Evolutionary conservation across 345 rosid species (phyloP).

Genomic region (Turnera subulata): DNA sequence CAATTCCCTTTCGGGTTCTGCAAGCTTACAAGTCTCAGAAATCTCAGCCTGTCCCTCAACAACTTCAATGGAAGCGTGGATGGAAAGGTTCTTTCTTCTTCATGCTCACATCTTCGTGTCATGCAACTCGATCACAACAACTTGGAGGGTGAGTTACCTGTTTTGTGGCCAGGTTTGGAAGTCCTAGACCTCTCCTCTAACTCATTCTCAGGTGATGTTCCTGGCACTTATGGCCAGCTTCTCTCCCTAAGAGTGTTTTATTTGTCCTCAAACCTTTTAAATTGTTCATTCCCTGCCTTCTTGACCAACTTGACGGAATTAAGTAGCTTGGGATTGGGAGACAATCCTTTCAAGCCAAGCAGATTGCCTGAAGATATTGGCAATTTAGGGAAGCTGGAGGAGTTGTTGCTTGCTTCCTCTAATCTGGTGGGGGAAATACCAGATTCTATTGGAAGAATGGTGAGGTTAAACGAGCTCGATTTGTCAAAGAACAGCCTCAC

Average conservation of each 20-base stretch:
- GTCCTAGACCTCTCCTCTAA: constrained; percentile 28
- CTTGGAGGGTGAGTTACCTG: constrained; percentile 57
- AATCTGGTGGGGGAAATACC: no score
- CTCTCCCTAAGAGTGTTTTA: no score
- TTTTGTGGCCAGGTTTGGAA: constrained; percentile 37
- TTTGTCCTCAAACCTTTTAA: background rate
- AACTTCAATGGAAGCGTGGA: constrained; percentile 39
- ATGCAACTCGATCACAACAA: constrained; percentile 32
- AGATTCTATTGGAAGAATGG: no score
- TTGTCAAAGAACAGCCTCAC: constrained; percentile 50
- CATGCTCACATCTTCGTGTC: constrained; percentile 42
- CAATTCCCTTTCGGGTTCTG: constrained; percentile 58
- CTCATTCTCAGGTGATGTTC: constrained; percentile 37
- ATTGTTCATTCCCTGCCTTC: background rate
- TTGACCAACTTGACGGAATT: background rate
- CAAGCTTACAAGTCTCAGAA: constrained; percentile 48
- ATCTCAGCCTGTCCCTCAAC: constrained; percentile 40
- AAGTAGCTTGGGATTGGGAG: no score
- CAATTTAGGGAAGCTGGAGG: no score
- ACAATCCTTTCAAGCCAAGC: no score
- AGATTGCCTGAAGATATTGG: no score
- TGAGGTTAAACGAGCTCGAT: constrained; percentile 26
- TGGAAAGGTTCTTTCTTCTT: constrained; percentile 34
- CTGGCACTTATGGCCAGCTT: no score
- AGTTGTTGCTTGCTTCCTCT: no score